phyloP scores from a whole-genome alignment of 2,329 filamentous ascomycete species.

The Alternaria consortialis region DNA sequence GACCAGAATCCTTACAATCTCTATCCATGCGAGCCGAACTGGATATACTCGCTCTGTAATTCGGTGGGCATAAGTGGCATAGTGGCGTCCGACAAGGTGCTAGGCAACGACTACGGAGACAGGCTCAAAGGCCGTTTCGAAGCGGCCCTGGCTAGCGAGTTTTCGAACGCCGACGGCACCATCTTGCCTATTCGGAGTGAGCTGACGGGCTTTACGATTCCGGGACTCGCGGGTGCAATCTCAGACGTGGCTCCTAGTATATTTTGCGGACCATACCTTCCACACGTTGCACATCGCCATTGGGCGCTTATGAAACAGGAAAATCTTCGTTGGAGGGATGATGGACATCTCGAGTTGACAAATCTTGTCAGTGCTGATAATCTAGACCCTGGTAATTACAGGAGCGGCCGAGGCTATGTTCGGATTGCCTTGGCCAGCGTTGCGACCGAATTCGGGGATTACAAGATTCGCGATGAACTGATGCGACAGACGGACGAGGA shows the following conservation, averaged over 20 bases:
- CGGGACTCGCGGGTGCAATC: constrained; percentile 24
- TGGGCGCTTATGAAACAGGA: neutral
- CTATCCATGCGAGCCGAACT: constrained; percentile 12
- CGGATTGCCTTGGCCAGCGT: constrained; percentile 13
- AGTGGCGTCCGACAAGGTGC: too few relatives aligned
- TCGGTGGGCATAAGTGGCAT: too few relatives aligned
- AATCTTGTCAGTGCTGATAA: neutral
- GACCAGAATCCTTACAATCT: constrained; percentile 19
- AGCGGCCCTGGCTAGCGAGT: constrained; percentile 21
- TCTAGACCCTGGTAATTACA: neutral
- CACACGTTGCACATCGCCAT: neutral
- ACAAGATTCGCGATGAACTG: constrained; percentile 12
- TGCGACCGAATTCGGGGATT: constrained; percentile 27
- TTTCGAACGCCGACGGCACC: constrained; percentile 27
- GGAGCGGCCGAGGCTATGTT: neutral
- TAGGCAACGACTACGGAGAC: too few relatives aligned
- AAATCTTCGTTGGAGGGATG: neutral
- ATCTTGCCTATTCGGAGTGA: constrained; percentile 29
- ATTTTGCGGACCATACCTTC: constrained; percentile 6
- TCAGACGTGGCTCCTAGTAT: constrained; percentile 19
- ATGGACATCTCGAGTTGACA: neutral
- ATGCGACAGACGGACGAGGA: neutral
- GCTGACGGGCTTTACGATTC: constrained; percentile 31
- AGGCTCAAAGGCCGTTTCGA: constrained; percentile 14
- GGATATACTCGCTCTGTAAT: neutral